Evolutionary conservation across 164 flowering plant species (phyloP).

Genomic region (Houttuynia cordata): DNA sequence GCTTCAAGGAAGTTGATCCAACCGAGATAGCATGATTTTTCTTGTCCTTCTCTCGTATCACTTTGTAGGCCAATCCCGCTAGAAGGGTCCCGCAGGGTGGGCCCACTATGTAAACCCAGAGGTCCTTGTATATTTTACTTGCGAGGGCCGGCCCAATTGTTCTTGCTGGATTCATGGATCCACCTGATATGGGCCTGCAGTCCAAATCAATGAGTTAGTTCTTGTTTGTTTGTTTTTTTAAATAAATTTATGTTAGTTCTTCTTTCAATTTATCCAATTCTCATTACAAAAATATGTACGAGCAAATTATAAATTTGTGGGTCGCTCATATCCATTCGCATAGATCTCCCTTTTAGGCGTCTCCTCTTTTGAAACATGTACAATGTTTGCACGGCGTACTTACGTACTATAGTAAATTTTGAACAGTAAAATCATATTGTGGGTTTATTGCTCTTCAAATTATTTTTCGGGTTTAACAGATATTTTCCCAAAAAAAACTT

Average conservation of each 20-base stretch:
- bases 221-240: not conserved
- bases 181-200: conserved; percentile 72
- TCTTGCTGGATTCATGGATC: conserved; percentile 90
- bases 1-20: conserved; percentile 26
- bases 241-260: not conserved
- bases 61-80: conserved; percentile 56
- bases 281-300: not conserved
- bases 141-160: conserved; percentile 78
- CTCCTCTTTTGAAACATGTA: too few species aligned
- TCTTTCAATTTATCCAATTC: not conserved
- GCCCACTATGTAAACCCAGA: conserved; percentile 72
- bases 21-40: conserved; percentile 19
- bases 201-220: not conserved
- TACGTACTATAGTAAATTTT: too few species aligned
- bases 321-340: too few species aligned
- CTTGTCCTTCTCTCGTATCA: conserved; percentile 32
- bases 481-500: too few species aligned
- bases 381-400: too few species aligned
- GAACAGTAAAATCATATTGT: too few species aligned
- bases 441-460: too few species aligned
- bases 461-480: too few species aligned
- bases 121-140: conserved; percentile 36
- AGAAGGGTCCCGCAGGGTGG: conserved; percentile 50
- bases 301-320: too few species aligned
- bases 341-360: too few species aligned